Percentiles rank a stretch among this genome's conserved stretches.
Conservation (phyloP, 192 early-diverging fungal genomes). For the Dispira simplex region DNA sequence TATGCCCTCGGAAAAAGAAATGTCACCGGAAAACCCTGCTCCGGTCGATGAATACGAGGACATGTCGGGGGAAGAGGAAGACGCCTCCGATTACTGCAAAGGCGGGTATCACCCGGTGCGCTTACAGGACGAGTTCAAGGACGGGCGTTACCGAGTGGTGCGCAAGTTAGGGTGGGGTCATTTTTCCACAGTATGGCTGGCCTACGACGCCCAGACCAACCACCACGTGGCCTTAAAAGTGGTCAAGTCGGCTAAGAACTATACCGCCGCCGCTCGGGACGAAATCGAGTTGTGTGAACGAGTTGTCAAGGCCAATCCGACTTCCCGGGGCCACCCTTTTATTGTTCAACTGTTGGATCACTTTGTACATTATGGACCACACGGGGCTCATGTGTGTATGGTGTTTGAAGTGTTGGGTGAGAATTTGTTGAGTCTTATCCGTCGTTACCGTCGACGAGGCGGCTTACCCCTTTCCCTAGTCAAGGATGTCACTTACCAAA, state of each 20-base stretch:
- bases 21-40: too few relatives aligned
- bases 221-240: conserved; percentile 92
- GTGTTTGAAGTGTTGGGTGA: conserved; percentile 96
- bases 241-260: conserved; percentile 89
- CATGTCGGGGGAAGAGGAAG: conserved; percentile 65
- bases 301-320: conserved; percentile 12
- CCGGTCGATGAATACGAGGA: conserved; percentile 24
- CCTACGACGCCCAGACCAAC: conserved; percentile 49
- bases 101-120: conserved; percentile 90
- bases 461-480: conserved; percentile 81
- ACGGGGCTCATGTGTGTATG: conserved; percentile 93
- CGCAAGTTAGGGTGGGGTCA: conserved; percentile 98
- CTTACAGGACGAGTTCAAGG: conserved; percentile 67
- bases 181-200: conserved; percentile 97
- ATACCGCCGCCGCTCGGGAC: conserved; percentile 89
- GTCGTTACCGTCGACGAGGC: conserved; percentile 49
- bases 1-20: too few relatives aligned
- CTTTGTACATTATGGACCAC: conserved; percentile 76
- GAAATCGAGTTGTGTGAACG: conserved; percentile 84
- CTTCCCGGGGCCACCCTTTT: conserved; percentile 15
- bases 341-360: conserved; percentile 86
- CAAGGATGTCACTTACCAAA: conserved; percentile 80
- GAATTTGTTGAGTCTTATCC: conserved; percentile 81
- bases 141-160: conserved; percentile 65
- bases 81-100: conserved; percentile 77